Base-by-base conservation (phyloP, 2,329 filamentous ascomycete genomes). In the Pseudopithomyces maydicus region DNA sequence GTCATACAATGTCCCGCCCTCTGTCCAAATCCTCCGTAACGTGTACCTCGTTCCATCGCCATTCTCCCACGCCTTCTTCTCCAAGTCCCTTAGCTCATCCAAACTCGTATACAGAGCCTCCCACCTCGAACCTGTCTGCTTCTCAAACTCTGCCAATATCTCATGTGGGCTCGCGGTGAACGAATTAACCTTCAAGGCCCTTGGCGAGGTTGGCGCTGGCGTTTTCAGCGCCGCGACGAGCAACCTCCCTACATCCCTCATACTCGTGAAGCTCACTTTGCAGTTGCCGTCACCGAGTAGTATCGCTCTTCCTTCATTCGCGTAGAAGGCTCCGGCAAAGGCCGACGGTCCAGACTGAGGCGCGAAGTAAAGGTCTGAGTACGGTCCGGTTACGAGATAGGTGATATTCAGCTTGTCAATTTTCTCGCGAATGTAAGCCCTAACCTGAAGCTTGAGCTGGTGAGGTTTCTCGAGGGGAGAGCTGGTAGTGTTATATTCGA, bases 1-100 rank as follows among this genome's bases (percentile, higher is more conserved):
- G 1, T 85, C 82, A 68, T 92, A 91, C 44, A 91, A 71, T 0
- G 89, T 92, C 1, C 87, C 87, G 0, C 90, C 90, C 65, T 90
- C 85, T 0, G 84, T 84, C 90, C 89, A 92, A 49, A 92, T 92
- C 17, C 90, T 78, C 44, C 86, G 79, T 62, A 92, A 75, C 0
- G 89, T 91, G 47, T 82, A 79, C 1, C 77, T 62, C 0, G 85
- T 85, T 0, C 86, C 87, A 45, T 79, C 74, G 0, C 80, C 79
- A 33, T 79, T 77, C 15, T 80, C 79, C 85, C 86, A 90, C 0
- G 82, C 81, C 67, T 85, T 79, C 51, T 81, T 69, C 76, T 92
- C 90, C 6, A 84, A 64, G 35, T 81, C 73, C 46, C 80, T 80
- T 32, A 92, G 68, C 43, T 81, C 76, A 1, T 81, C 76, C 10